Evolutionary conservation across 345 rosid species (phyloP).

Genomic region (Nasturtium officinale): DNA sequence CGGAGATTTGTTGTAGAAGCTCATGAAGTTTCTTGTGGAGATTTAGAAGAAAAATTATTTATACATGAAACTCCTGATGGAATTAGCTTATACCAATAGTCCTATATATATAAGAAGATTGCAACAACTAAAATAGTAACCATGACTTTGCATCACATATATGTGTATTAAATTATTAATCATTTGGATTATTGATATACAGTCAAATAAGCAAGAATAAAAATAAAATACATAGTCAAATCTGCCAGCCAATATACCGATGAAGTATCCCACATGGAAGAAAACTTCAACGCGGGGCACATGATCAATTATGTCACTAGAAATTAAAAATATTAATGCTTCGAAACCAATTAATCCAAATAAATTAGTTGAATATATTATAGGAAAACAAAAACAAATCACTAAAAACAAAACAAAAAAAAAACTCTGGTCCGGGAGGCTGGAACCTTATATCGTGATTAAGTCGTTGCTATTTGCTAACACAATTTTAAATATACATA

Average conservation of each 20-base stretch:
- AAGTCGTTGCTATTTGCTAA: background rate
- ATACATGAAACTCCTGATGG: background rate
- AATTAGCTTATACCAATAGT: background rate
- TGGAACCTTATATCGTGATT: too few species aligned
- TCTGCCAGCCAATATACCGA: background rate
- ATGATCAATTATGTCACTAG: too few species aligned
- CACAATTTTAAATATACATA: too few species aligned
- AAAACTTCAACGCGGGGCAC: background rate
- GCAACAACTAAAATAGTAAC: too few species aligned
- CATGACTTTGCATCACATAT: background rate
- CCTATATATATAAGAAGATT: too few species aligned
- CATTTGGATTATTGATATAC: background rate
- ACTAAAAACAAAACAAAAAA: too few species aligned
- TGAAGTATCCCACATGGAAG: background rate
- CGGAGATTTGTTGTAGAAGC: background rate
- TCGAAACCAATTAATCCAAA: background rate
- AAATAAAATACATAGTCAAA: background rate
- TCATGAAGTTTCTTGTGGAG: background rate
- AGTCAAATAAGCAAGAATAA: background rate
- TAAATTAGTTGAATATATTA: background rate
- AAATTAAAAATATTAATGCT: background rate
- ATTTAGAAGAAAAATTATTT: too few species aligned
- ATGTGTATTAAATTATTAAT: background rate
- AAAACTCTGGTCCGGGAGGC: too few species aligned
- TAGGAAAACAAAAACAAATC: too few species aligned